phyloP scores from a whole-genome alignment of 495 filamentous ascomycete genomes.

The Annulohypoxylon nitens region DNA sequence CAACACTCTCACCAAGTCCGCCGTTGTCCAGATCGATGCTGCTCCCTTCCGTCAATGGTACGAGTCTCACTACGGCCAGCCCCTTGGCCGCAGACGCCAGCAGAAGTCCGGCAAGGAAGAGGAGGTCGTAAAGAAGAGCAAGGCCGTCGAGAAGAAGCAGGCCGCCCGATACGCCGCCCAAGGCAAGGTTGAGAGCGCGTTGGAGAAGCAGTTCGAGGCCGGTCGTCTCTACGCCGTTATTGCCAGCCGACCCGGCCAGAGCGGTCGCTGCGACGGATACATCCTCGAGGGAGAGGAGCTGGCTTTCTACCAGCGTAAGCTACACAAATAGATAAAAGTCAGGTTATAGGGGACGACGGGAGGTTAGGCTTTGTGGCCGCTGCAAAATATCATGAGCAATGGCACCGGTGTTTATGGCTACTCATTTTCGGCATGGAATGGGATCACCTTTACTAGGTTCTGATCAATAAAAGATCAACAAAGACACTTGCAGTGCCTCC shows the following conservation, averaged over 20 bases:
- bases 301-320: slow-evolving; percentile 98
- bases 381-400: slow-evolving; percentile 47
- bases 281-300: slow-evolving; percentile 99
- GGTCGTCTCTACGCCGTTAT: slow-evolving; percentile 95
- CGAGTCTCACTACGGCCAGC: slow-evolving; percentile 97
- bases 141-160: slow-evolving; percentile 95
- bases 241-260: slow-evolving; percentile 93
- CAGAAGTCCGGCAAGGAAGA: slow-evolving; percentile 72
- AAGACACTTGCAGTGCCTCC: slow-evolving; percentile 32
- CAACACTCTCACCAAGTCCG: slow-evolving; percentile 99
- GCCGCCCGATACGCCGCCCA: slow-evolving; percentile 79
- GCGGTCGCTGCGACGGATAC: slow-evolving; percentile 95
- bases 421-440: slow-evolving; percentile 52
- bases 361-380: slow-evolving; percentile 44
- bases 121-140: slow-evolving; percentile 88
- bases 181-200: slow-evolving; percentile 91
- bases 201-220: slow-evolving; percentile 99
- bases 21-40: slow-evolving; percentile 98
- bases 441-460: slow-evolving; percentile 50
- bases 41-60: slow-evolving; percentile 99
- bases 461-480: slow-evolving; percentile 55
- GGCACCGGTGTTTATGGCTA: slow-evolving; percentile 56
- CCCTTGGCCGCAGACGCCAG: slow-evolving; percentile 90
- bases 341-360: slow-evolving; percentile 1
- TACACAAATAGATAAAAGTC: slow-evolving; percentile 84